Conservation (phyloP, 2,329 filamentous ascomycete species). For the Xylaria sp. region DNA sequence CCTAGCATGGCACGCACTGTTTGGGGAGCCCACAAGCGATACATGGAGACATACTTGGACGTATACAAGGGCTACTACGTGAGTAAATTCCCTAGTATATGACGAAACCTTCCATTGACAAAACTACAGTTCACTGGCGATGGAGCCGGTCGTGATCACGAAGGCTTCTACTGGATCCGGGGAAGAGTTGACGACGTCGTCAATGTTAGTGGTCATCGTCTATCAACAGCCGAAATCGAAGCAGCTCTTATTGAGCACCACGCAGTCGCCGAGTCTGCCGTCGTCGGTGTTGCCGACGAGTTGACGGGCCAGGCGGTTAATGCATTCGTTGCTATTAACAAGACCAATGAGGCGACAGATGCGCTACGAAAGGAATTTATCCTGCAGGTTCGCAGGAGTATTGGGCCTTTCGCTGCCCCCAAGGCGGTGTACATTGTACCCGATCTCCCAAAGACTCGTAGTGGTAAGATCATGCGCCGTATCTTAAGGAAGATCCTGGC, state of each 20-base stretch:
- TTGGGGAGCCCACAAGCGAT: slow-evolving; percentile 96
- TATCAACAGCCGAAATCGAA: slow-evolving; percentile 98
- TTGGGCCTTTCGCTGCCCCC: slow-evolving; percentile 95
- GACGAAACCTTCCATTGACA: slow-evolving; percentile 35
- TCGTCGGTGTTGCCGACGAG: slow-evolving; percentile 93
- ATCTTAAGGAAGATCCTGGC: slow-evolving; percentile 97
- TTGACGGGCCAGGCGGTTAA: slow-evolving; percentile 97
- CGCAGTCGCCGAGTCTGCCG: slow-evolving; percentile 90
- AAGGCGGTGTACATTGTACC: slow-evolving; percentile 92
- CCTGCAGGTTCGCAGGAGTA: slow-evolving; percentile 95
- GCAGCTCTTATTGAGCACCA: slow-evolving; percentile 94
- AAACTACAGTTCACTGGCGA: slow-evolving; percentile 82
- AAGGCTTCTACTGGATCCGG: slow-evolving; percentile 99
- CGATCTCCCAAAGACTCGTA: slow-evolving; percentile 96
- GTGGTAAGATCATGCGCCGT: slow-evolving; percentile 98
- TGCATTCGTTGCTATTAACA: slow-evolving; percentile 94
- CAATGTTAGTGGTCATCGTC: slow-evolving; percentile 94
- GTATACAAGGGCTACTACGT: slow-evolving; percentile 99
- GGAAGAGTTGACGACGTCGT: slow-evolving; percentile 98
- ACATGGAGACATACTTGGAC: slow-evolving; percentile 98
- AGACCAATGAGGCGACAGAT: slow-evolving; percentile 79
- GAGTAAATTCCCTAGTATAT: slow-evolving; percentile 56
- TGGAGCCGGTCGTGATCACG: slow-evolving; percentile 93
- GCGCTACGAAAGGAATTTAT: slow-evolving; percentile 92
- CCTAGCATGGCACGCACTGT: slow-evolving; percentile 98